Percentiles rank a stretch among this genome's conserved stretches.
Conservation (phyloP, 176 grass and related monocot species). For the Carex myosuroides region DNA sequence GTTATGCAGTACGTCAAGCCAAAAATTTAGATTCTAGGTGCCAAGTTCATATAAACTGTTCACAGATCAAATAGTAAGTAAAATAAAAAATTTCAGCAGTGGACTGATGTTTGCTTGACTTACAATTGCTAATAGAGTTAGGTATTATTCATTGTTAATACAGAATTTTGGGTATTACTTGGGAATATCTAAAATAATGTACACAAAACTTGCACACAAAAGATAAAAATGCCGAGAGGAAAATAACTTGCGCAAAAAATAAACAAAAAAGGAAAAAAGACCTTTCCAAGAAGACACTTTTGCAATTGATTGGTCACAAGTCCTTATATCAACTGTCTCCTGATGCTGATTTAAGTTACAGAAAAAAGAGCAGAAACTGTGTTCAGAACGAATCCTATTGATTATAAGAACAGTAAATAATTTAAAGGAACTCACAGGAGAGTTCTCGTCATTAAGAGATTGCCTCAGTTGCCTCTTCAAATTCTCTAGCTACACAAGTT, state of each 20-base stretch:
- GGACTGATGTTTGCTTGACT: not conserved
- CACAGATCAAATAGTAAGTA: not conserved
- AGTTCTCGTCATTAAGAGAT: conserved; percentile 67
- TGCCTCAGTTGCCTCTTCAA: conserved; percentile 94
- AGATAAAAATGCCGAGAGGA: not conserved
- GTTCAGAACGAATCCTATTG: not conserved
- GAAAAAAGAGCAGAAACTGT: not conserved
- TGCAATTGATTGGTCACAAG: conserved; percentile 54
- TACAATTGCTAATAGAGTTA: not conserved
- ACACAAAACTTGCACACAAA: not conserved
- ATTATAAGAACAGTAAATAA: not conserved
- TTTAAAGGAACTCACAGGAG: conserved; percentile 36
- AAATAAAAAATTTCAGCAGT: not conserved
- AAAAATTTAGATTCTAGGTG: conserved; percentile 4
- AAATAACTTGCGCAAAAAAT: not conserved
- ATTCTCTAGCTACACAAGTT: conserved; percentile 54
- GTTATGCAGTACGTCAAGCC: not conserved
- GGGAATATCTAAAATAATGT: not conserved
- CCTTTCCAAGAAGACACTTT: conserved; percentile 75
- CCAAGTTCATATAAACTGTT: not conserved
- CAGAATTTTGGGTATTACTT: not conserved
- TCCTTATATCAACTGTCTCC: conserved; percentile 68
- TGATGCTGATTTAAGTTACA: conserved; percentile 30
- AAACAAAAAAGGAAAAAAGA: not conserved
- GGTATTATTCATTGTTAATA: not conserved